Conservation (phyloP, 2,329 filamentous ascomycete species). For the Ceratocystis cacaofunesta region DNA sequence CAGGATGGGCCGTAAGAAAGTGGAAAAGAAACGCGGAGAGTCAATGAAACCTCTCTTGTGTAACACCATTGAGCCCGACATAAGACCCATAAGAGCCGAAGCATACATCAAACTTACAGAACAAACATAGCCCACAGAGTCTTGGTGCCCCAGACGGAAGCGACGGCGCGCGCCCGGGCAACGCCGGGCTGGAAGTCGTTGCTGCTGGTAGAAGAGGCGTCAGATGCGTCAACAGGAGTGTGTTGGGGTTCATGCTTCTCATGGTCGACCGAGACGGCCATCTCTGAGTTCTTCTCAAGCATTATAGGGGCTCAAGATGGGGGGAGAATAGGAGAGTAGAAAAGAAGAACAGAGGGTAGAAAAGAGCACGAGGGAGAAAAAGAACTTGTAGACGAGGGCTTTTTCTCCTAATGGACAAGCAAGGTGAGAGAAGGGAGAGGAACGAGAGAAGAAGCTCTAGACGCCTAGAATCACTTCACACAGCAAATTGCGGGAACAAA, state of each 20-base stretch:
- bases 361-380: background rate
- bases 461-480: background rate
- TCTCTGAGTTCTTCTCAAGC: background rate
- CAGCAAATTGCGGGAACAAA: background rate
- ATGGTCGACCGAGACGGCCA: slow-evolving; percentile 9
- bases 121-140: slow-evolving; percentile 27
- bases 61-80: background rate
- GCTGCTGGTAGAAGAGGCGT: slow-evolving; percentile 21
- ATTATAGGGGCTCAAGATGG: background rate
- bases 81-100: background rate
- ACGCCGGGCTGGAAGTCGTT: slow-evolving; percentile 26
- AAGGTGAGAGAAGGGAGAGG: background rate
- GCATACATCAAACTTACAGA: slow-evolving; percentile 23
- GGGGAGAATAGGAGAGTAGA: background rate
- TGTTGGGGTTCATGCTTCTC: slow-evolving; percentile 12
- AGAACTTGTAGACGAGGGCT: background rate
- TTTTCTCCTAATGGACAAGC: background rate
- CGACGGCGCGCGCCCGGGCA: slow-evolving; percentile 27
- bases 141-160: slow-evolving; percentile 27
- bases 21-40: background rate
- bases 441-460: background rate
- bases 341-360: background rate
- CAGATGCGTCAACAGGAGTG: slow-evolving; percentile 15
- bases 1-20: too few species aligned
- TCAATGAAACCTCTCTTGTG: background rate